These are phyloP conservation scores for Buddleja alternifolia DNA, from an alignment of 257 asterid species.

Conservation along the genomic window DNA sequence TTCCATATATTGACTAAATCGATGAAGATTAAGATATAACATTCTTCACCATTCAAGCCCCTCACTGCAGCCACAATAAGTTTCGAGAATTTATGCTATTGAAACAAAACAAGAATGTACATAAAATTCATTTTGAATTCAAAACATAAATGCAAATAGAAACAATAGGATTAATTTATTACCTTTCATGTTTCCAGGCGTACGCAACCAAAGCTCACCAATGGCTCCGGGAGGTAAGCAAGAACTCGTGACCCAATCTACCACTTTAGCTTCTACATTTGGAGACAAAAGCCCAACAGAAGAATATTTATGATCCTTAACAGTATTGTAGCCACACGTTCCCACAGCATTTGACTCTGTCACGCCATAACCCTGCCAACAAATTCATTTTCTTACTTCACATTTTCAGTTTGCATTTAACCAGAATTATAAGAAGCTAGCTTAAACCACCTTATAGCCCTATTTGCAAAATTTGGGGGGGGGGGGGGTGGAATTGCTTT, in stretches of 20 bases:
- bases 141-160: neutral
- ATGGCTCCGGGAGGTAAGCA: constrained; percentile 62
- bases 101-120: neutral
- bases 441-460: no score
- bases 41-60: neutral
- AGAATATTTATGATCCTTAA: constrained; percentile 42
- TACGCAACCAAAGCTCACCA: constrained; percentile 86
- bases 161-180: constrained; percentile 2
- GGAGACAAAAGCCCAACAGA: constrained; percentile 81
- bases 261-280: constrained; percentile 71
- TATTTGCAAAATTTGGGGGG: no score
- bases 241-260: constrained; percentile 63
- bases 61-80: no score
- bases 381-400: neutral
- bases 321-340: constrained; percentile 68
- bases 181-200: constrained; percentile 90
- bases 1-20: neutral
- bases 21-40: neutral
- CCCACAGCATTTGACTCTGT: constrained; percentile 82
- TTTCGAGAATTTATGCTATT: no score
- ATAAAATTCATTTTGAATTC: neutral
- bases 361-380: constrained; percentile 84
- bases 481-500: no score
- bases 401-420: neutral
- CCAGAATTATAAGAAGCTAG: neutral